These are phyloP conservation scores for Kwoniella sp. DNA, from an alignment of 768 basidiomycete genomes.

Conservation along the genomic window DNA sequence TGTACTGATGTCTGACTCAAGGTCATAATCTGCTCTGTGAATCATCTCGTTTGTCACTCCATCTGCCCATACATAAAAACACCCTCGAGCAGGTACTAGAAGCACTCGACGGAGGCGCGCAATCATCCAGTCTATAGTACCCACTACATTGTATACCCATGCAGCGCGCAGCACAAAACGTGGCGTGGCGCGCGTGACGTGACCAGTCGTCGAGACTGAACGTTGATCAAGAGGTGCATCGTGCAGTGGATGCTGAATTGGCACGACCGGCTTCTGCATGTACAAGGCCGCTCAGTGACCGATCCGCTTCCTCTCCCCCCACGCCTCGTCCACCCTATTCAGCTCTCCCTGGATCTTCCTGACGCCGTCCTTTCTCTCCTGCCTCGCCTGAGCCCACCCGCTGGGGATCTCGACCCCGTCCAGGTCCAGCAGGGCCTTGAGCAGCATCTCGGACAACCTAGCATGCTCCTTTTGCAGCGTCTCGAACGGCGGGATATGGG, in stretches of 20 bases:
- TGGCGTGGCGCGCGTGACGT: too few relatives aligned
- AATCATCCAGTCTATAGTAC: too few relatives aligned
- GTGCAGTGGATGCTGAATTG: too few relatives aligned
- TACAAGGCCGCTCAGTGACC: too few relatives aligned
- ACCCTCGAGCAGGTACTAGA: too few relatives aligned
- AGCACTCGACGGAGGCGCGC: too few relatives aligned
- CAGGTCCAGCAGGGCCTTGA: conserved; percentile 79
- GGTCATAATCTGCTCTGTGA: conserved; percentile 28
- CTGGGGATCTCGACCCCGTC: conserved; percentile 73
- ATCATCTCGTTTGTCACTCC: background rate
- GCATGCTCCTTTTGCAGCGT: conserved; percentile 54
- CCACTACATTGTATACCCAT: too few relatives aligned
- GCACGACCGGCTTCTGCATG: too few relatives aligned
- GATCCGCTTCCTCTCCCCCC: conserved; percentile 52
- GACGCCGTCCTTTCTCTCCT: conserved; percentile 78
- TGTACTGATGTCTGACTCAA: conserved; percentile 38
- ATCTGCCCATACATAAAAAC: too few relatives aligned
- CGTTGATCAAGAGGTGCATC: too few relatives aligned
- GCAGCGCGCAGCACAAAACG: too few relatives aligned
- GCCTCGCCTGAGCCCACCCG: conserved; percentile 73
- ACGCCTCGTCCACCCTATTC: conserved; percentile 71
- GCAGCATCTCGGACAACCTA: conserved; percentile 71
- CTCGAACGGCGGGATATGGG: conserved; percentile 38
- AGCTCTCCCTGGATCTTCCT: conserved; percentile 76
- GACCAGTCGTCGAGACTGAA: too few relatives aligned